Base-by-base conservation (phyloP, 768 basidiomycete species). In the Mycena floridula region DNA sequence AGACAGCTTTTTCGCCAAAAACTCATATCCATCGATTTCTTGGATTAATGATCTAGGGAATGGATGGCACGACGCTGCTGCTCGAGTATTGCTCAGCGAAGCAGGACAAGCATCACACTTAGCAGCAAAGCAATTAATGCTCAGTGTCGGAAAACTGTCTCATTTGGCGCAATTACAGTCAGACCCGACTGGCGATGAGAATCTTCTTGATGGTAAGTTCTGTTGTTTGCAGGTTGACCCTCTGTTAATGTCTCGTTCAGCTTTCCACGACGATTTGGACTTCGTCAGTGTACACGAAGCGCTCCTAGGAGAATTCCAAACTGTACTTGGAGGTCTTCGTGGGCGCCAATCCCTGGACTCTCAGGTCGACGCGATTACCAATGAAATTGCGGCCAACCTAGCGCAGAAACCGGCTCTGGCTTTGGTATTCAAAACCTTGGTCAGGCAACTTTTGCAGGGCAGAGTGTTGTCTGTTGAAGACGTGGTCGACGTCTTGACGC, bases 21-120 rank as follows among this genome's bases (percentile, higher is more conserved):
- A 74, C 37, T 74, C 69, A 2, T 70, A 83, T 56, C 72, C 79
- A 18, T 61, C 73, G 4, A 73, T 89, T 42, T 83, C 89, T 1
- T 98, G 95, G 95, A 70, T 97, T 26, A 85, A 96, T 57, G 82
- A 95, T 60, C 63, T 97, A 37, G 82, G 80, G 3, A 80, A 82
- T 45, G 70, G 67, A 28, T 70, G 81, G 39, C 88, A 80, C 59
- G 78, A 73, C 3, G 64, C 71, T 9, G 89, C 91, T 3, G 79
- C 85, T 3, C 56, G 63, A 16, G 72, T 82, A 13, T 68, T 97
- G 36, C 65, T 84, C 23, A 54, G 55, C n/a, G 88, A 86, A 51
- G 75, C 85, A 8, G 61, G 70, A 25, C 61, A 61, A 16, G 81
- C 82, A 8, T 61, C 59, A 5, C 76, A 77, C 45, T 68, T 95